These are phyloP conservation scores for Antrodiella citrinella DNA, from an alignment of 768 basidiomycete species.

Conservation along the genomic window DNA sequence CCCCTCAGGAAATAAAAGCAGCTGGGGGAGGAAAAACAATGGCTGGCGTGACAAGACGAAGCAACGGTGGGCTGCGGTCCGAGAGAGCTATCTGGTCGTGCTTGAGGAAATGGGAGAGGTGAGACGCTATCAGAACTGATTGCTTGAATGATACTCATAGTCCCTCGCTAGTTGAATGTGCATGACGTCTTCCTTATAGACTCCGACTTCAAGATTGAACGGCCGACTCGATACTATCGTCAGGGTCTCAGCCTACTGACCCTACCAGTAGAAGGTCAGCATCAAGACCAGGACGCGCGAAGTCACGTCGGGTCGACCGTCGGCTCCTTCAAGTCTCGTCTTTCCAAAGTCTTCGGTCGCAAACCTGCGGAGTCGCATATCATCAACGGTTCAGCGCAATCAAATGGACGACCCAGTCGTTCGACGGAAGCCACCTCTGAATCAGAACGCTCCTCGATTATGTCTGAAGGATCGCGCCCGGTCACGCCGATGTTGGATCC, in stretches of 20 bases:
- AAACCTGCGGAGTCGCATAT: not conserved
- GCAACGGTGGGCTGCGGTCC: constrained; percentile 83
- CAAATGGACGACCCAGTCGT: not conserved
- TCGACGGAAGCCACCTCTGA: not conserved
- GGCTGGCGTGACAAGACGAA: constrained; percentile 65
- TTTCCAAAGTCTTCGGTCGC: constrained; percentile 8
- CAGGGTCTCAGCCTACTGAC: constrained; percentile 71
- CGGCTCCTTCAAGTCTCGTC: constrained; percentile 2
- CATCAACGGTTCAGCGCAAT: not conserved
- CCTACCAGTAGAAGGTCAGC: constrained; percentile 10
- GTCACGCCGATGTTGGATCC: constrained; percentile 69
- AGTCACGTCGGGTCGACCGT: not conserved
- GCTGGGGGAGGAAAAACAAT: constrained; percentile 33
- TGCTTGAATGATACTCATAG: not conserved
- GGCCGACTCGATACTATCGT: constrained; percentile 85
- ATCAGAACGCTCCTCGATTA: constrained; percentile 16
- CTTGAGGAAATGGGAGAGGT: constrained; percentile 85
- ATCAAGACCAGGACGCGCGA: not conserved
- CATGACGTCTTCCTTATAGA: constrained; percentile 95
- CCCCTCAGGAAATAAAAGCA: constrained; percentile 39
- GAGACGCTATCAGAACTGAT: constrained; percentile 12
- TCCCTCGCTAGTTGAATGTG: constrained; percentile 47
- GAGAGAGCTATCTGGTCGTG: constrained; percentile 86
- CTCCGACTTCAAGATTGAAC: constrained; percentile 78
- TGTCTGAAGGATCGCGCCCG: constrained; percentile 22